A percentile compares a stretch with the other conserved stretches of the same genome.
phyloP scores from a whole-genome alignment of 2,329 filamentous ascomycete genomes.

The Sordariomycetes sp. region DNA sequence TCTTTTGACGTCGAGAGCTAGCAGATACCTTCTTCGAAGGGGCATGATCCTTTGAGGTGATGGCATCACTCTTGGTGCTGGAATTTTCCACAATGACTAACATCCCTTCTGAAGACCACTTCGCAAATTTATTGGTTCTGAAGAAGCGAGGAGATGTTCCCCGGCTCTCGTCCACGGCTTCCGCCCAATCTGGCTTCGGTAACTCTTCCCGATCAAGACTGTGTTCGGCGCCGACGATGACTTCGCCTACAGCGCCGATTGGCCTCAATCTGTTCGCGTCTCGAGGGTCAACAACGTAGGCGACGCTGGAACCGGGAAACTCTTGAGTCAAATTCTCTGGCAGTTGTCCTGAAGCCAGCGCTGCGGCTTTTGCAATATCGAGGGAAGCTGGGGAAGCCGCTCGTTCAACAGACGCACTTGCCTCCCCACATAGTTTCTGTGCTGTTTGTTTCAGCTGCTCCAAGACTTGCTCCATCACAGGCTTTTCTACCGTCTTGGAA shows the following conservation, averaged over 20 bases:
- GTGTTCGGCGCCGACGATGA: conserved; percentile 25
- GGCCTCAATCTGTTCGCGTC: conserved; percentile 26
- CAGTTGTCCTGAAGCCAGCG: conserved; percentile 10
- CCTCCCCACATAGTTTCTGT: conserved; percentile 34
- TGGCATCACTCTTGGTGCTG: conserved; percentile 6
- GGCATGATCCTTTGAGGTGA: conserved; percentile 5
- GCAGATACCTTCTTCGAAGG: conserved; percentile 22
- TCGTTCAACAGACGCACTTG: conserved; percentile 19
- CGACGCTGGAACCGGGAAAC: conserved; percentile 16
- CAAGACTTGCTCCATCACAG: conserved; percentile 43
- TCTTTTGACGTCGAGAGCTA: conserved; percentile 30
- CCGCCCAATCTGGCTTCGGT: conserved; percentile 18
- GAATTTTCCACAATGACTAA: conserved; percentile 11
- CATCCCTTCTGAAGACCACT: conserved; percentile 19
- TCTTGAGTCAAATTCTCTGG: conserved; percentile 10
- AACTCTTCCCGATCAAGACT: conserved; percentile 15
- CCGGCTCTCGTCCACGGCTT: conserved; percentile 3
- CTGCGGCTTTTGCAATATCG: conserved; percentile 22
- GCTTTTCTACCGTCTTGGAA: conserved; percentile 43
- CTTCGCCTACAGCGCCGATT: conserved; percentile 31
- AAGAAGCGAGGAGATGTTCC: conserved; percentile 16
- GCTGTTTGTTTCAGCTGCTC: conserved; percentile 41
- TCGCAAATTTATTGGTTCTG: conserved; percentile 29
- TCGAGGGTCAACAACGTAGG: conserved; percentile 29
- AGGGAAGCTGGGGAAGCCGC: conserved; percentile 22